Evolutionary conservation across 495 filamentous ascomycete species (phyloP).

Genomic region (Glutinoglossum americanum): DNA sequence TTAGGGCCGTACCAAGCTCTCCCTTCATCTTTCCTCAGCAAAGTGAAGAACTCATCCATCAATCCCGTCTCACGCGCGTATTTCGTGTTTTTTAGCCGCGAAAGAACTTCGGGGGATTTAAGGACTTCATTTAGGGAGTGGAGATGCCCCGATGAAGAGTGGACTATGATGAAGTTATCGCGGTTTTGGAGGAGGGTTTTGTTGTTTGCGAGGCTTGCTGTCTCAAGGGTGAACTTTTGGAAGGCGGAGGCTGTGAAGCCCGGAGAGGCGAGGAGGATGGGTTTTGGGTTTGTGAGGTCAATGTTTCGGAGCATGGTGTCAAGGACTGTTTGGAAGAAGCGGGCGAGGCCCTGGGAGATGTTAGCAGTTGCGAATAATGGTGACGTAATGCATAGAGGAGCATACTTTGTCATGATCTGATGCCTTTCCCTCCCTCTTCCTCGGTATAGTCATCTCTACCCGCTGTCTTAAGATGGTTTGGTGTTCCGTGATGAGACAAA

Average conservation of each 20-base stretch:
- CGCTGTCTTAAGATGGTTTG: conserved; percentile 75
- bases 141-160: conserved; percentile 64
- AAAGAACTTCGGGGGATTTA: conserved; percentile 50
- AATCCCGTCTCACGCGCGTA: conserved; percentile 65
- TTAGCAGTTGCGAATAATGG: neutral
- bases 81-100: conserved; percentile 59
- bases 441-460: conserved; percentile 63
- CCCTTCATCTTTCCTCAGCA: conserved; percentile 68
- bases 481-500: conserved; percentile 80
- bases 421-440: conserved; percentile 40
- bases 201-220: conserved; percentile 44
- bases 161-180: conserved; percentile 48
- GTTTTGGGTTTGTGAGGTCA: conserved; percentile 46
- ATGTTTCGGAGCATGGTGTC: conserved; percentile 56
- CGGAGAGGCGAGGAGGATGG: conserved; percentile 72
- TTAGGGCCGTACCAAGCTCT: conserved; percentile 77
- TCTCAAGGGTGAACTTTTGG: conserved; percentile 52
- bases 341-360: conserved; percentile 34
- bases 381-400: neutral
- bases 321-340: conserved; percentile 62
- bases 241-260: conserved; percentile 72
- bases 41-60: conserved; percentile 69
- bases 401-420: conserved; percentile 41
- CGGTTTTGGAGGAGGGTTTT: conserved; percentile 42
- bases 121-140: conserved; percentile 75